These are phyloP conservation scores for Nepenthes gracilis DNA, from an alignment of 148 eudicot species.

Conservation along the genomic window DNA sequence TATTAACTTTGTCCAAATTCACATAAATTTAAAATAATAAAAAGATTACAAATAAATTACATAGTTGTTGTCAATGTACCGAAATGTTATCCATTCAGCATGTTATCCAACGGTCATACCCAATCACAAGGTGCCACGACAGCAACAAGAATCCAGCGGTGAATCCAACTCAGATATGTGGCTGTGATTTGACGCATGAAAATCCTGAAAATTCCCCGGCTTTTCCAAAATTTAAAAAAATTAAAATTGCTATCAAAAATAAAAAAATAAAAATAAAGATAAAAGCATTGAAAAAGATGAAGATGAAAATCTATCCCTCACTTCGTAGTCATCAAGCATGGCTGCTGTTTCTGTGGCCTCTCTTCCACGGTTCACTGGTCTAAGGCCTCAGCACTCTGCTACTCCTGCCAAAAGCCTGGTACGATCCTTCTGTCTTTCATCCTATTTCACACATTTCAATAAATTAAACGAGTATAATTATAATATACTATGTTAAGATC, in stretches of 20 bases:
- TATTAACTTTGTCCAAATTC: too few species aligned
- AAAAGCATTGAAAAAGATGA: too few species aligned
- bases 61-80: too few species aligned
- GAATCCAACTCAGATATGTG: conserved; percentile 9
- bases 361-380: conserved; percentile 54
- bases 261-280: too few species aligned
- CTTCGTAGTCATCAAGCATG: conserved; percentile 2
- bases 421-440: conserved; percentile 6
- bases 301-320: too few species aligned
- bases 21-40: too few species aligned
- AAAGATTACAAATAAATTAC: too few species aligned
- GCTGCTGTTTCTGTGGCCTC: conserved; percentile 27
- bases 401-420: conserved; percentile 46
- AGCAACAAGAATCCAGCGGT: conserved; percentile 11
- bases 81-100: conserved; percentile 4
- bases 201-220: neutral
- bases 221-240: conserved; percentile 1
- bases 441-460: neutral
- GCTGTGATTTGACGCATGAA: neutral
- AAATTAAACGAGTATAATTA: neutral
- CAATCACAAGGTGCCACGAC: conserved; percentile 25
- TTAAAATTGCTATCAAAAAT: neutral
- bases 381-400: conserved; percentile 36
- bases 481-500: neutral
- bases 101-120: conserved; percentile 22